These are phyloP conservation scores for Przewalskia tangutica DNA, from an alignment of 257 asterid species.

Conservation along the genomic window DNA sequence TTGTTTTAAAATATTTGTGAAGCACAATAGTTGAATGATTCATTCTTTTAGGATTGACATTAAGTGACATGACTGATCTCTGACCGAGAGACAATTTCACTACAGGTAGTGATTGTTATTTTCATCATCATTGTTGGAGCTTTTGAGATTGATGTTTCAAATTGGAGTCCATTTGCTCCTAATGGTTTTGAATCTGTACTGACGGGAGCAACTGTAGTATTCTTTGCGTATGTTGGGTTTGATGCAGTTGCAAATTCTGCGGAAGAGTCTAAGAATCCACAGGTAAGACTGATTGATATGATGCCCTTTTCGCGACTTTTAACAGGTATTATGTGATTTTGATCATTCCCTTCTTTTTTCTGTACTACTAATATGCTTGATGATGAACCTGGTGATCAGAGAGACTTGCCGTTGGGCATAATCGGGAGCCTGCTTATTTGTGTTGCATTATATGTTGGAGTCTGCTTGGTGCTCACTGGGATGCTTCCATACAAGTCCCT, in stretches of 20 bases:
- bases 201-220: slow-evolving; percentile 94
- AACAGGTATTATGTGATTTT: slow-evolving; percentile 1
- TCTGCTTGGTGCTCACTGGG: slow-evolving; percentile 92
- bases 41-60: neutral
- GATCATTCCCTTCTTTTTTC: neutral
- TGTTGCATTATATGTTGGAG: slow-evolving; percentile 58
- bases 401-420: slow-evolving; percentile 91
- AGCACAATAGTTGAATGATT: neutral
- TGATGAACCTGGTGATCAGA: slow-evolving; percentile 36
- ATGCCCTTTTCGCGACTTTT: slow-evolving; percentile 2
- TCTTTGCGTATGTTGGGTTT: slow-evolving; percentile 96
- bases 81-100: slow-evolving; percentile 17
- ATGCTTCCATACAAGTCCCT: slow-evolving; percentile 80
- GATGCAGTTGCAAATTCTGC: slow-evolving; percentile 99
- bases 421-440: slow-evolving; percentile 83
- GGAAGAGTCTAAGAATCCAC: slow-evolving; percentile 92
- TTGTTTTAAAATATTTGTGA: neutral
- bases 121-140: slow-evolving; percentile 70
- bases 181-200: slow-evolving; percentile 55
- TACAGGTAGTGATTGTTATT: slow-evolving; percentile 78
- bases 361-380: neutral
- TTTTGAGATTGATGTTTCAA: slow-evolving; percentile 71
- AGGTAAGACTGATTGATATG: slow-evolving; percentile 35
- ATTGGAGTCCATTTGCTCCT: slow-evolving; percentile 93
- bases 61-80: neutral